These are phyloP conservation scores for Exsudoporus frostii DNA, from an alignment of 768 basidiomycete genomes.

Conservation along the genomic window DNA sequence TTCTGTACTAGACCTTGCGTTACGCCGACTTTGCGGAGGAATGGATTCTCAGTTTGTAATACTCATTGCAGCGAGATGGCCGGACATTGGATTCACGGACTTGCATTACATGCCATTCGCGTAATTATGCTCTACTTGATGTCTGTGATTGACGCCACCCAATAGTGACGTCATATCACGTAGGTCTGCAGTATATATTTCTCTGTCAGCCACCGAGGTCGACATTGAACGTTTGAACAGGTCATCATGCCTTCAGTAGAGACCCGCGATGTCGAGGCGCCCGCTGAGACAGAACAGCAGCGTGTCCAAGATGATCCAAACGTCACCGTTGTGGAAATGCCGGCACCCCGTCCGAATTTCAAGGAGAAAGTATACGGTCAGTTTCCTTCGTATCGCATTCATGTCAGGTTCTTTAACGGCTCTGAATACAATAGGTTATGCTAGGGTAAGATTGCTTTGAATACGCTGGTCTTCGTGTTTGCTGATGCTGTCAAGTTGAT, in stretches of 20 bases:
- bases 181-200: conserved; percentile 9
- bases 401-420: neutral
- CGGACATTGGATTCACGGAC: neutral
- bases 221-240: neutral
- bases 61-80: neutral
- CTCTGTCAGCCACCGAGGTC: neutral
- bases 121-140: neutral
- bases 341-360: conserved; percentile 41
- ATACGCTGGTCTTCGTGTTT: neutral
- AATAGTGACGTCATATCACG: conserved; percentile 27
- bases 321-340: conserved; percentile 23
- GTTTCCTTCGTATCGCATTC: conserved; percentile 6
- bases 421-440: conserved; percentile 25
- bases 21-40: neutral
- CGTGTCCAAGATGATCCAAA: conserved; percentile 21
- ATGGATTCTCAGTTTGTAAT: neutral
- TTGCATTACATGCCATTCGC: neutral
- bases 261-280: neutral
- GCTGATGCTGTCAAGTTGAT: conserved; percentile 22
- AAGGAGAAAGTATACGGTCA: conserved; percentile 58
- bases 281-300: conserved; percentile 4
- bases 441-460: conserved; percentile 18
- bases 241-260: conserved; percentile 1
- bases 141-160: neutral
- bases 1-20: neutral